Evolutionary conservation across 2,329 filamentous ascomycete genomes (phyloP).

Genomic region (Colletotrichum simmondsii): DNA sequence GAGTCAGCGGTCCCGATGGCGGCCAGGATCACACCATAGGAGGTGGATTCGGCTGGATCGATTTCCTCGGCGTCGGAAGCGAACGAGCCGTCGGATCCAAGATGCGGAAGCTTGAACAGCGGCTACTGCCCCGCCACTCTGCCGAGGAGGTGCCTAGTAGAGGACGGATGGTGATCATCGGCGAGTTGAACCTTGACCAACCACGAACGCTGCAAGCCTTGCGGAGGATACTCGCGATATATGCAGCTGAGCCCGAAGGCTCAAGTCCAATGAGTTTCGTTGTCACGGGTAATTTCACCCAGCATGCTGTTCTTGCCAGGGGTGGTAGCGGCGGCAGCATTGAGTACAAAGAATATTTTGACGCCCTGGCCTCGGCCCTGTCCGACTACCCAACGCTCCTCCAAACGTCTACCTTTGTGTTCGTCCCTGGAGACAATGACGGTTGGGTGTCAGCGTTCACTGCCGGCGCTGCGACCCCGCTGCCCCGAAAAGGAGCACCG

Average conservation of each 20-base stretch:
- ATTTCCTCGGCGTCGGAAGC: constrained; percentile 92
- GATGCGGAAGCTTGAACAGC: constrained; percentile 84
- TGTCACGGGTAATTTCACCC: constrained; percentile 85
- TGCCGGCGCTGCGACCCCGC: constrained; percentile 75
- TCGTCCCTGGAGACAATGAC: constrained; percentile 96
- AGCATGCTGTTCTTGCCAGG: constrained; percentile 72
- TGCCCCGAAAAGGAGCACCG: constrained; percentile 80
- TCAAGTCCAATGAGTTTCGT: constrained; percentile 82
- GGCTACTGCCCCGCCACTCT: constrained; percentile 64
- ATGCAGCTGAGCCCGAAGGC: constrained; percentile 72
- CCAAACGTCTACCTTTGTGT: constrained; percentile 84
- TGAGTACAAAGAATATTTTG: constrained; percentile 97
- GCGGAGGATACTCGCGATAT: constrained; percentile 79
- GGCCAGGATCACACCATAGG: constrained; percentile 72
- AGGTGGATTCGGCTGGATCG: constrained; percentile 95
- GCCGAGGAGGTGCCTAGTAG: constrained; percentile 50
- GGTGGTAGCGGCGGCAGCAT: constrained; percentile 84
- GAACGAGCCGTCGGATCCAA: constrained; percentile 84
- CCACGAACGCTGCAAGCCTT: constrained; percentile 85
- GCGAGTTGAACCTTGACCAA: constrained; percentile 88
- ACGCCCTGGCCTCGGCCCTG: constrained; percentile 83
- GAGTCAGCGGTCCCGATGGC: constrained; percentile 71
- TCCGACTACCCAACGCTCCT: constrained; percentile 86
- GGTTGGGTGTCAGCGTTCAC: constrained; percentile 93
- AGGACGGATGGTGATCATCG: constrained; percentile 77